Conservation (phyloP, 352 stramenopile genomes). For the Globisporangium echinulatum region DNA sequence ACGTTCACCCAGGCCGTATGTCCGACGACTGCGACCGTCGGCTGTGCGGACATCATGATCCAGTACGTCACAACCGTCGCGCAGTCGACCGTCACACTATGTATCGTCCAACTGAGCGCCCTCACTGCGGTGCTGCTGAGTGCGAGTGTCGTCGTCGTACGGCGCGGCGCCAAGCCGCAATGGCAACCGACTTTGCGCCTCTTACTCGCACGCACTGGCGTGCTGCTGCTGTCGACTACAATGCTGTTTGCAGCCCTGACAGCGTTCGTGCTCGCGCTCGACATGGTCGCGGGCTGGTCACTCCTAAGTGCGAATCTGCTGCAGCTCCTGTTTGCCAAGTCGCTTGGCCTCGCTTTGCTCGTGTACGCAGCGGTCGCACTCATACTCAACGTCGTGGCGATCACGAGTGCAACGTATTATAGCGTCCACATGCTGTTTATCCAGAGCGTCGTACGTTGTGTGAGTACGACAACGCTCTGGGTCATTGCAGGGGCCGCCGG, state of each 20-base stretch:
- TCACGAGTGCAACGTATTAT: slow-evolving; percentile 23
- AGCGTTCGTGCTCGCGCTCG: slow-evolving; percentile 27
- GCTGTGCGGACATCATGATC: slow-evolving; percentile 29
- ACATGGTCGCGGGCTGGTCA: slow-evolving; percentile 27
- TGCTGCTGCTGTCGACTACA: slow-evolving; percentile 12
- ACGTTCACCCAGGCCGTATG: slow-evolving; percentile 11
- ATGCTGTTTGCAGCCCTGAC: slow-evolving; percentile 24
- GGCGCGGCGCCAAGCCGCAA: slow-evolving; percentile 17
- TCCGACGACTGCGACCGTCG: slow-evolving; percentile 10
- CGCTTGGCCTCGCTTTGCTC: slow-evolving; percentile 28
- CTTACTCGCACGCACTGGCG: slow-evolving; percentile 1
- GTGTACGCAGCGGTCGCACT: slow-evolving; percentile 21
- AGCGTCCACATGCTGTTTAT: slow-evolving; percentile 42
- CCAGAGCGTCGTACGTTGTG: slow-evolving; percentile 12
- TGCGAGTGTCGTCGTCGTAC: slow-evolving; percentile 19
- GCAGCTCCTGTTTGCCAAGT: slow-evolving; percentile 37
- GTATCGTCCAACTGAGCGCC: slow-evolving; percentile 11
- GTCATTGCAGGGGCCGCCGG: slow-evolving; percentile 22
- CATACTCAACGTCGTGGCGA: slow-evolving; percentile 29
- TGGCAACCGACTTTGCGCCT: slow-evolving; percentile 14
- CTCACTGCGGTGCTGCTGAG: slow-evolving; percentile 18
- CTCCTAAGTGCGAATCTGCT: slow-evolving; percentile 44
- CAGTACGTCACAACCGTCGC: slow-evolving; percentile 23
- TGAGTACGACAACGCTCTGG: slow-evolving; percentile 22
- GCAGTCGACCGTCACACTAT: slow-evolving; percentile 2